phyloP scores from a whole-genome alignment of 2,329 filamentous ascomycete genomes.

The Pyricularia sp. region DNA sequence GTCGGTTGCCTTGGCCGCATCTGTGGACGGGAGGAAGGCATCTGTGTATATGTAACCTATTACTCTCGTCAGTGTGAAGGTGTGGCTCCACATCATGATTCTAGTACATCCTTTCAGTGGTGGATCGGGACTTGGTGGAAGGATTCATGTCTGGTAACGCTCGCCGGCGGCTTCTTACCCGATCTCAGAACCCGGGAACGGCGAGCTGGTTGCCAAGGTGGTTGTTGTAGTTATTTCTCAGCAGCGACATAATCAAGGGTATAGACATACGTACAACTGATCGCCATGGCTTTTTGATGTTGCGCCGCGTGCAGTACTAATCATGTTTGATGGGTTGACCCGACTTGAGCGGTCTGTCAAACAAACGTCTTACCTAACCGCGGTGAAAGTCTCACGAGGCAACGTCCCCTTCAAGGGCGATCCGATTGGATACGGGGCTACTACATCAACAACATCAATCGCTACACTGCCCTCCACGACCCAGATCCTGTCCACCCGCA shows the following conservation, averaged over 20 bases:
- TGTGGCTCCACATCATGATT: neutral
- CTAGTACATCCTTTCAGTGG: neutral
- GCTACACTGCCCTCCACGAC: neutral
- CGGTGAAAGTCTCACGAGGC: neutral
- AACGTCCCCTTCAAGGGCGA: neutral
- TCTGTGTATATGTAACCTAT: constrained; percentile 1
- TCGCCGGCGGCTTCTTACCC: neutral
- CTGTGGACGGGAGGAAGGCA: neutral
- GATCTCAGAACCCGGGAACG: neutral
- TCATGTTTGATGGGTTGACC: neutral
- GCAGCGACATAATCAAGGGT: constrained; percentile 1
- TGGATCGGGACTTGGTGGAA: neutral
- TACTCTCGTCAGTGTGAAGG: neutral
- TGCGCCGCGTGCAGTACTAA: neutral
- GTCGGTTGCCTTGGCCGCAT: neutral
- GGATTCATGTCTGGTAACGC: neutral
- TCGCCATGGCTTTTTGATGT: neutral
- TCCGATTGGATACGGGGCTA: neutral
- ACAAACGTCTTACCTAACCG: neutral
- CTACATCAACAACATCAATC: constrained; percentile 4
- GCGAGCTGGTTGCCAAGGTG: neutral
- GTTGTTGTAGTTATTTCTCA: constrained; percentile 1
- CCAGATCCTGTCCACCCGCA: constrained; percentile 3
- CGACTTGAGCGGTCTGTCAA: neutral
- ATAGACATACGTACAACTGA: neutral